Evolutionary conservation across 2,329 filamentous ascomycete genomes (phyloP), one percentile per base, ranked within the genome.

Genomic region (Apiospora sp.): DNA sequence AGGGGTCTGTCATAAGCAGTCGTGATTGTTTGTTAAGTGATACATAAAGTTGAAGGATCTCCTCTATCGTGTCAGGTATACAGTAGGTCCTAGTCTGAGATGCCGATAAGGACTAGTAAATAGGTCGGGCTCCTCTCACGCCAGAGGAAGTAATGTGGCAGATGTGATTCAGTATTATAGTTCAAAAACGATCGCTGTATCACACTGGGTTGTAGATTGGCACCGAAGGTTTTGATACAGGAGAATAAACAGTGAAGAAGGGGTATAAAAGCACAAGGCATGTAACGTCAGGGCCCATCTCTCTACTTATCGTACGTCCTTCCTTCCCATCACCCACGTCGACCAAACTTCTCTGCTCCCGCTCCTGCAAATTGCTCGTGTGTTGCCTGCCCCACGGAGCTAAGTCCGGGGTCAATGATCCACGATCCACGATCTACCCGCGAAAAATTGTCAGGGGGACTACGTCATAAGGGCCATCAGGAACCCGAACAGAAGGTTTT

Each of bases 401-500:
- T 41, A 64, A 64, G 19, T 64, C 58, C 34, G 58, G 58, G 58
- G 58, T 41, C 58, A 13, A 22, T 34, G 34, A 64, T 64, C 30
- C 54, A 24, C 48, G 48, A 54, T 54, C 49, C 49, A 24, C 34
- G 34, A 24, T 64, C 58, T 64, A 41, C 58, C 58, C 34, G 37
- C 37, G 34, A 64, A 64, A 41, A 64, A 41, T 24, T 41, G 34
- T 41, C 58, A 41, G 58, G 58, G 58, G 41, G 34, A 22, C 34
- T 64, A 64, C 58, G 58, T 64, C 58, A 64, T 64, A 41, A 41
- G 19, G 8, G 58, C 41, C 22, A 41, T n/a, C 19, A 6, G 34
- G 22, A 41, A 64, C 58, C 34, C 58, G 34, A 22, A 19, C 58
- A 64, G 58, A 64, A 64, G 34, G 58, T 64, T 64, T 64, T 22